Evolutionary conservation across 495 filamentous ascomycete species (phyloP).

Genomic region (Cercophora sp.): DNA sequence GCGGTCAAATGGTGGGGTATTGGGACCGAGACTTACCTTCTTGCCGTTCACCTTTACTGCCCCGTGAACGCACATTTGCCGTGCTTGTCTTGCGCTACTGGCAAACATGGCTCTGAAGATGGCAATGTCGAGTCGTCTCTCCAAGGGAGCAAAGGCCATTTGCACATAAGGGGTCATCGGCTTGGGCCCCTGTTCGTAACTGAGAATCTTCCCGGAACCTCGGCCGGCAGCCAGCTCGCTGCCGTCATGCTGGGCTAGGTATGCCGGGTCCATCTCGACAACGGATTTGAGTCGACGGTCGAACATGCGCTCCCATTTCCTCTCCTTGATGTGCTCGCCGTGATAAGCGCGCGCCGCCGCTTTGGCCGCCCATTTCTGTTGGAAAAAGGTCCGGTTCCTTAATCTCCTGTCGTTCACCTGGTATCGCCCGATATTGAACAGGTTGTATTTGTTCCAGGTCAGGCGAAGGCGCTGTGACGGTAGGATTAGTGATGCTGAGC

Average conservation of each 20-base stretch:
- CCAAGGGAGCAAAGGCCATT: constrained; percentile 88
- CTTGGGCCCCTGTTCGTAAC: neutral
- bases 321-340: constrained; percentile 86
- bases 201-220: constrained; percentile 57
- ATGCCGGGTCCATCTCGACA: constrained; percentile 73
- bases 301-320: constrained; percentile 92
- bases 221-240: constrained; percentile 75
- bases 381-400: constrained; percentile 70
- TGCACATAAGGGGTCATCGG: constrained; percentile 73
- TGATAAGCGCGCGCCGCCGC: constrained; percentile 79
- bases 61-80: constrained; percentile 91
- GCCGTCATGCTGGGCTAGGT: constrained; percentile 75
- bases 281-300: constrained; percentile 69
- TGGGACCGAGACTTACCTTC: constrained; percentile 55
- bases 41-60: constrained; percentile 93
- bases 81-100: constrained; percentile 87
- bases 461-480: constrained; percentile 81
- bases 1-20: neutral
- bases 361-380: constrained; percentile 96
- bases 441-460: constrained; percentile 96
- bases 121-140: constrained; percentile 85
- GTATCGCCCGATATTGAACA: constrained; percentile 95
- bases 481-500: too few species aligned
- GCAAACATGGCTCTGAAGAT: constrained; percentile 92
- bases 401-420: constrained; percentile 39